Conservation (phyloP, 179 eudicot species). For the Vitellaria paradoxa region DNA sequence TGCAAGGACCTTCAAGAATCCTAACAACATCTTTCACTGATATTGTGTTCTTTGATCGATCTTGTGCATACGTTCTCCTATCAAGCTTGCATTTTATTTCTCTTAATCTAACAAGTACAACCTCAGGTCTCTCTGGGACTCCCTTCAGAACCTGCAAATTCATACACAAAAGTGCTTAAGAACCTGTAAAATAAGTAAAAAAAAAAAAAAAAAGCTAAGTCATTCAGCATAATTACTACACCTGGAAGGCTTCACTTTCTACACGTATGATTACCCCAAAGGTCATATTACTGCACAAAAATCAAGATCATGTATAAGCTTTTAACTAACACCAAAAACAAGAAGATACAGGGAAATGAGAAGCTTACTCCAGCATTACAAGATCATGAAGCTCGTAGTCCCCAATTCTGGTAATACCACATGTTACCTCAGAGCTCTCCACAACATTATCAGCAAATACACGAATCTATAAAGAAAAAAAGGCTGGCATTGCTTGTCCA, state of each 20-base stretch:
- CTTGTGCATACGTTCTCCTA: conserved; percentile 61
- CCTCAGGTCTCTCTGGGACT: conserved; percentile 90
- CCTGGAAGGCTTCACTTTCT: conserved; percentile 99
- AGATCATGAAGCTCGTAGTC: conserved; percentile 98
- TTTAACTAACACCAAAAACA: conserved; percentile 4
- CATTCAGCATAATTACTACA: conserved; percentile 16
- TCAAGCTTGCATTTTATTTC: conserved; percentile 92
- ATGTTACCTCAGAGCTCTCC: conserved; percentile 96
- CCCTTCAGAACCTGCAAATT: conserved; percentile 81
- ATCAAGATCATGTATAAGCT: conserved; percentile 1
- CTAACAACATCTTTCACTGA: conserved; percentile 78
- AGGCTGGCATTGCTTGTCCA: conserved; percentile 8
- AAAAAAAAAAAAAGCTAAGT: not conserved
- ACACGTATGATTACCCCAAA: conserved; percentile 98
- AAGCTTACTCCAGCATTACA: conserved; percentile 81
- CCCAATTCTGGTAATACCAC: conserved; percentile 89
- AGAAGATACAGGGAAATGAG: not conserved
- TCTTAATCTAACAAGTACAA: conserved; percentile 75
- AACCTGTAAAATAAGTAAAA: not conserved
- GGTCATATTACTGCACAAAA: conserved; percentile 65
- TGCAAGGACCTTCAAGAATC: conserved; percentile 52
- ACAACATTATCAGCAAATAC: conserved; percentile 98
- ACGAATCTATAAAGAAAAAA: conserved; percentile 51
- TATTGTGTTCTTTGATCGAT: conserved; percentile 66
- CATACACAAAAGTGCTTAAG: conserved; percentile 7